Evolutionary conservation across 225 moss, liverwort and hornwort genomes (phyloP).

Genomic region (Takakia lepidozioides): DNA sequence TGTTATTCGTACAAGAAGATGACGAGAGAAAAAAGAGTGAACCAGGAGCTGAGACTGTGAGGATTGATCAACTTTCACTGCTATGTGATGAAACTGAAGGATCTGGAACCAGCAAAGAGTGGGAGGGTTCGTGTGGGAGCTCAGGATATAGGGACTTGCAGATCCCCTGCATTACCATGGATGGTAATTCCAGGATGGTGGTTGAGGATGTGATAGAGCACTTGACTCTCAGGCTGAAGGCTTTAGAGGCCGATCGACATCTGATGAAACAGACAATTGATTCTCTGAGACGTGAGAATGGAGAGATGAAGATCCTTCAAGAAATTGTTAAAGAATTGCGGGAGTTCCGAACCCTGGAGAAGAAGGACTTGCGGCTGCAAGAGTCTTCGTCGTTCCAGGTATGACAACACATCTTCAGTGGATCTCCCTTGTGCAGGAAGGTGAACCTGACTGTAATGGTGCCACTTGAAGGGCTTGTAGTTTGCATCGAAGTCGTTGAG

Average conservation of each 20-base stretch:
- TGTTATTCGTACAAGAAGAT: slow-evolving; percentile 17
- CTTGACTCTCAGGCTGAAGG: slow-evolving; percentile 46
- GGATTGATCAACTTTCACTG: too few species aligned
- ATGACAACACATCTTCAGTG: too few species aligned
- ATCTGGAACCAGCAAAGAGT: slow-evolving; percentile 11
- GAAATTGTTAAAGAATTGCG: slow-evolving; percentile 52
- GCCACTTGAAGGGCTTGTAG: too few species aligned
- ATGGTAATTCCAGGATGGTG: slow-evolving; percentile 12
- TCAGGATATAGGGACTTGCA: slow-evolving; percentile 32
- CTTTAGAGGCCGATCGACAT: slow-evolving; percentile 66
- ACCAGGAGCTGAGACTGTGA: too few species aligned
- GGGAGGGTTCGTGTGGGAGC: slow-evolving; percentile 40
- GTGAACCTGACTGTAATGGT: too few species aligned
- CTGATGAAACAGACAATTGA: slow-evolving; percentile 73
- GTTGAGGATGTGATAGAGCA: slow-evolving; percentile 41
- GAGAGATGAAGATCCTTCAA: slow-evolving; percentile 68
- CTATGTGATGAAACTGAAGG: too few species aligned
- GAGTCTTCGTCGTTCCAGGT: slow-evolving; percentile 18
- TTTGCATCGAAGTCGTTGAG: too few species aligned
- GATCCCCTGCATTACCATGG: slow-evolving; percentile 20
- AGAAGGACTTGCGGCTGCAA: slow-evolving; percentile 19
- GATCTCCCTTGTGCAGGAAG: too few species aligned
- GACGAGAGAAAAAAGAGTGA: too few species aligned
- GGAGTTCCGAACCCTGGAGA: slow-evolving; percentile 43
- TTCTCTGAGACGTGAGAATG: slow-evolving; percentile 60